Evolutionary conservation across 805 yeast species (phyloP).

Genomic region (Wickerhamomyces tratensis): DNA sequence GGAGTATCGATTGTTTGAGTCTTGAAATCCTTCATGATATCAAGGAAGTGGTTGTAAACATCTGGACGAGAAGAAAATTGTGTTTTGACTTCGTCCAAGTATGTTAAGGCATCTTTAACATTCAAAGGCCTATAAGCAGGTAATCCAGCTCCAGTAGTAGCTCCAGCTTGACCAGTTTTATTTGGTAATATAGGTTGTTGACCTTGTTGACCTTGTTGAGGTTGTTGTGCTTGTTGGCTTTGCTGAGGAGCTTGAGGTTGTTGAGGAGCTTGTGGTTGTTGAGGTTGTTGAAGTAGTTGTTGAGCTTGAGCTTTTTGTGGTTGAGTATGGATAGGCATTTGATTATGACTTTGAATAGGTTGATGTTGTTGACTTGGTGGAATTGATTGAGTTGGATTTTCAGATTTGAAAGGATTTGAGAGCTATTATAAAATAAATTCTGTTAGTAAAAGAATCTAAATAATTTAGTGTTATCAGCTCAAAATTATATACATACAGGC

Average conservation of each 20-base stretch:
- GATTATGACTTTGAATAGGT: background rate
- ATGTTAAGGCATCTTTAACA: conserved; percentile 92
- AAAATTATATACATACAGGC: background rate
- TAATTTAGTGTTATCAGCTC: too few species aligned
- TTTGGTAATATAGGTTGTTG: too few species aligned
- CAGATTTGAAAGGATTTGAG: background rate
- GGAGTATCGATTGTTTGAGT: conserved; percentile 95
- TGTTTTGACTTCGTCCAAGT: conserved; percentile 89
- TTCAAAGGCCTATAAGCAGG: conserved; percentile 67
- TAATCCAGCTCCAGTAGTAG: background rate
- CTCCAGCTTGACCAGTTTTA: too few species aligned
- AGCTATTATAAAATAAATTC: background rate
- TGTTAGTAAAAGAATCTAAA: too few species aligned
- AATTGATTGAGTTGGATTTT: background rate
- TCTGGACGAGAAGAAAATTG: conserved; percentile 91
- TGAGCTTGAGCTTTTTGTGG: conserved; percentile 17
- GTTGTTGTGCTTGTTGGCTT: conserved; percentile 15
- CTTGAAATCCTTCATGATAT: conserved; percentile 98
- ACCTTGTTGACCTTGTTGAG: conserved; percentile 7
- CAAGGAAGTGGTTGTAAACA: conserved; percentile 91
- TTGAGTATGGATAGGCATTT: too few species aligned
- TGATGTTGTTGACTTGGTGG: background rate
- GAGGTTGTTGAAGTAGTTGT: conserved; percentile 9
- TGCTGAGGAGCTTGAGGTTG: conserved; percentile 5
- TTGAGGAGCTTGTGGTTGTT: conserved; percentile 5